Base-by-base conservation (phyloP, 129 eudicot species). In the Flaveria sonorensis region DNA sequence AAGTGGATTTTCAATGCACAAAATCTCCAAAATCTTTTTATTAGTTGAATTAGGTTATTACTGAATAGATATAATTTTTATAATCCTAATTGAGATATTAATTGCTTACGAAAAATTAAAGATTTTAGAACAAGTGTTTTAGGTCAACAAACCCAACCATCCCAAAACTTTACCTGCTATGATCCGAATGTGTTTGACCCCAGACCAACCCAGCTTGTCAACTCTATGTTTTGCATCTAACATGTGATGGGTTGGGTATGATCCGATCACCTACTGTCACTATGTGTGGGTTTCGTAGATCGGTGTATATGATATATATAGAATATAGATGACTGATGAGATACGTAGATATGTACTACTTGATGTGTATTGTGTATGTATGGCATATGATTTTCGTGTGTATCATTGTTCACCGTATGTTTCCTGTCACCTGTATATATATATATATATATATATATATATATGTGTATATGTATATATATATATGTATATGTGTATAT, bases 111-210 rank as follows among this genome's bases (percentile, higher is more conserved):
- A 57, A 6, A 56, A 8, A 57, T 10, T 19, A 2, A 19, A 21
- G 9, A 21, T 23, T 57, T 21, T 55, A 3, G 32, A 57, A 52
- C 4, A 10, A 21, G 32, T 39, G 71, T 9, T 66, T 66, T 8
- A 15, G 50, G 71, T 65, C 71, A n/a, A 65, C 50, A 36, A 57
- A 57, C 64, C 32, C 60, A 53, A 53, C 20, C 60, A 53, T n/a
- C 7, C 21, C 24, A 19, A 57, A 57, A 21, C 15, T 21, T 57
- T 10, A 55, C 24, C 24, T 55, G 28, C 20, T 61, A 14, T 65
- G 50, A 39, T 48, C 71, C 50, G 4, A 40, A 10, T 28, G 32
- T 1, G 30, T 68, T 42, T 68, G 21, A 4, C 32, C 26, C 42
- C 23, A 14, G 13, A 8, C 24, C 72, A 19, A 21, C 53, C 50